Evolutionary conservation across 495 filamentous ascomycete genomes (phyloP), one percentile per base, ranked within the genome.

Genomic region (Apodospora peruviana): DNA sequence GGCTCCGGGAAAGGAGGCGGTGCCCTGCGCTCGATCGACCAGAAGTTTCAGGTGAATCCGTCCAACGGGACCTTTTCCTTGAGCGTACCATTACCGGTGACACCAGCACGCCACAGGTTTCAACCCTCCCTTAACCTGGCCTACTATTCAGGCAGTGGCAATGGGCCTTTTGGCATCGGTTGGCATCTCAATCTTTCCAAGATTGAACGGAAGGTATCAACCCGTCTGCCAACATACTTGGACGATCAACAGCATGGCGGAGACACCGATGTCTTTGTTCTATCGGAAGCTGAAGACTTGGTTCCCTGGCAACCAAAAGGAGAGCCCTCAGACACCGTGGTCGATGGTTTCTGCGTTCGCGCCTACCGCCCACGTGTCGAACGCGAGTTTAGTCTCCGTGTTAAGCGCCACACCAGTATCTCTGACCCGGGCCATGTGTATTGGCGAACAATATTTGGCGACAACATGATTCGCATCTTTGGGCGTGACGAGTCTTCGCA

Each of bases 101-200:
- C 27, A 32, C 24, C 34, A 52, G 3, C 14, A 20, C 11, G 10
- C 39, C 8, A 35, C 45, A 5, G 20, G 20, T 0, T 36, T 57
- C 34, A 8, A 19, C 5, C 27, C 7, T 32, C 27, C 7, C 29
- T 69, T 4, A 21, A n/a, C 0, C 50, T 72, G 2, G 4, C 11
- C 8, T 72, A 72, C 46, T 27, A 58, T 19, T 63, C 60, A 14
- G 58, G 64, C 12, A 8, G 1, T 14, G 61, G 64, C 1, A 70
- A 70, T 44, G 57, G 69, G 9, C 40, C 56, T 7, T 69, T 69
- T 44, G 69, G 69, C 1, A 38, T 67, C 8, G 68, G 69, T 0
- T 72, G 69, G 69, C n/a, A 47, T 3, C 25, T 65, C 9, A 29
- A 19, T 4, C 3, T 67, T 11, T 16, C 34, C 0, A 14, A 21